Base-by-base conservation (phyloP, 768 basidiomycete species). In the Obba rivulosa region DNA sequence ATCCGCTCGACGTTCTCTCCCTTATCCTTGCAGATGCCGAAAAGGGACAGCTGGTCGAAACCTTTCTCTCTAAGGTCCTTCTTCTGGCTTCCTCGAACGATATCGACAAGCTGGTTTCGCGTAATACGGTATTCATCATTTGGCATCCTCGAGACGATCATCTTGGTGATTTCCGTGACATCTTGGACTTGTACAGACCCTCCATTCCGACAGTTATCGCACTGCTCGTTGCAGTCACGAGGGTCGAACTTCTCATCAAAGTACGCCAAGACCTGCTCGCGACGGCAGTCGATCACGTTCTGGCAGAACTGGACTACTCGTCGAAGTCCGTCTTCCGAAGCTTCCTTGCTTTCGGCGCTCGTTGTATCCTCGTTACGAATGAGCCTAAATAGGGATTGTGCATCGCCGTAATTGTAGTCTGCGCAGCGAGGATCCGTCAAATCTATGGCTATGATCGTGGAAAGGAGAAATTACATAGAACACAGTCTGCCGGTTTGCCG, bases 231-330 rank as follows among this genome's bases (percentile, higher is more conserved):
- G 60, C 96, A 99, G 14, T 79, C 55, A 21, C 62, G 68, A 25
- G 75, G 69, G 51, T 85, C 76, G 66, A 97, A 97, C 8, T 70
- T 69, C 62, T 99, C 90, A 52, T 80, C 82, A 57, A 96, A 98
- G 65, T 90, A 89, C n/a, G 77, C 75, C 16, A 99, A 78, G n/a
- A 97, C 71, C 56, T 91, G 88, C 4, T 79, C 74, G 2, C 96
- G 85, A 13, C 96, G 83, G 59, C 96, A 99, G 55, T 88, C 87
- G 22, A 83, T 79, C 43, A 80, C 75, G 65, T 96, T 92, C 49
- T 68, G 62, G 65, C 90, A 93, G 66, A 84, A 99, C 49, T 79
- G 70, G n/a, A 83, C 74, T 43, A 99, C 90, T 13, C 77, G 77
- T 2, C 73, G 69, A 25, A 87, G 73, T 10, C 81, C 83, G 2